phyloP scores from a whole-genome alignment of 2,329 filamentous ascomycete species.

The Ophiognomonia clavigignenti-juglandacearum region DNA sequence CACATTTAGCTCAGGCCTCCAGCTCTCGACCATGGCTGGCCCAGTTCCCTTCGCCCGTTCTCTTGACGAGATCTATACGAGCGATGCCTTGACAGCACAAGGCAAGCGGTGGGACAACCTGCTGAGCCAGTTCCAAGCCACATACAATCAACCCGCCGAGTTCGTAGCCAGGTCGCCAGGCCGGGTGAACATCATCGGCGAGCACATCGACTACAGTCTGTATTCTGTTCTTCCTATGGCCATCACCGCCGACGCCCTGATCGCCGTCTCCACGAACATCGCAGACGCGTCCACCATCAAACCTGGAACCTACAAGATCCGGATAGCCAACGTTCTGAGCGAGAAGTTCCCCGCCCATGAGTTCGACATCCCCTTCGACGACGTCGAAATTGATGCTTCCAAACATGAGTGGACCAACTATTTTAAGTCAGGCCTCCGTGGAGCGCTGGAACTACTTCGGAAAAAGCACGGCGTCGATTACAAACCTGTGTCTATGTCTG shows the following conservation, averaged over 20 bases:
- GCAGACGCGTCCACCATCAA: conserved; percentile 40
- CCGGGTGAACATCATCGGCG: conserved; percentile 95
- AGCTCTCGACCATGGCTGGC: conserved; percentile 39
- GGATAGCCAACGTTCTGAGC: conserved; percentile 73
- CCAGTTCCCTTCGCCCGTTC: conserved; percentile 70
- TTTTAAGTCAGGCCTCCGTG: conserved; percentile 87
- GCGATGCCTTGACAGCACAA: conserved; percentile 64
- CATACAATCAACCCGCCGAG: conserved; percentile 65
- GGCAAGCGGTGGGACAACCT: conserved; percentile 71
- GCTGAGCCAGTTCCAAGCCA: conserved; percentile 62
- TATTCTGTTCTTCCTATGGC: conserved; percentile 96
- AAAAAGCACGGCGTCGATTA: conserved; percentile 58
- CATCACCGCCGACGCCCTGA: conserved; percentile 82
- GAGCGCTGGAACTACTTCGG: conserved; percentile 72
- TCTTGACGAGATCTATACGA: conserved; percentile 78
- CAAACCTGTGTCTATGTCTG: conserved; percentile 71
- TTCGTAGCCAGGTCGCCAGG: conserved; percentile 90
- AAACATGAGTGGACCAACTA: conserved; percentile 97
- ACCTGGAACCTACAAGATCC: conserved; percentile 58
- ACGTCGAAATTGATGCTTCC: conserved; percentile 76
- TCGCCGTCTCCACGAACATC: conserved; percentile 60
- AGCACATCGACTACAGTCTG: conserved; percentile 98
- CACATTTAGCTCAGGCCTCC: not conserved
- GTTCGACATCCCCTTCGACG: conserved; percentile 63
- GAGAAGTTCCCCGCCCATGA: conserved; percentile 70